A percentile compares a stretch with the other conserved stretches of the same genome.
phyloP scores from a whole-genome alignment of 257 asterid genomes.

The Linaria vulgaris region DNA sequence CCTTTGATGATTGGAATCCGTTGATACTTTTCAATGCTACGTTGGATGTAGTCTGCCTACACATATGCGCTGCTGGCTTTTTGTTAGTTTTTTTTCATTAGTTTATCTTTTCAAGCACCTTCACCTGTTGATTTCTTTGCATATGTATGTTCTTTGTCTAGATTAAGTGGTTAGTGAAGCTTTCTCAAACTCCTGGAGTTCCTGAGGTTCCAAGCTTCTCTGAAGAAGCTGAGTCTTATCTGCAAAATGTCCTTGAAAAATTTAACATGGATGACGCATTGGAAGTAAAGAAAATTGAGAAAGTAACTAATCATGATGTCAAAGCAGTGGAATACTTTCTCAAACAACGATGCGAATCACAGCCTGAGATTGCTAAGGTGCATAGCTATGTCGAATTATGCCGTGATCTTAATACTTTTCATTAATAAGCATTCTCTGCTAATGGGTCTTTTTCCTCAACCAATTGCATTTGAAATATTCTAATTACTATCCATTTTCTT shows the following conservation, averaged over 20 bases:
- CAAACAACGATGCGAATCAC: constrained; percentile 58
- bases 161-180: constrained; percentile 84
- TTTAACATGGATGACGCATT: constrained; percentile 50
- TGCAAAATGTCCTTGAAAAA: constrained; percentile 49
- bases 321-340: constrained; percentile 60
- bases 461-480: neutral
- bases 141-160: constrained; percentile 28
- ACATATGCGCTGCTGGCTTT: too few species aligned
- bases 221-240: constrained; percentile 57
- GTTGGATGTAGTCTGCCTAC: too few species aligned
- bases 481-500: constrained; percentile 12
- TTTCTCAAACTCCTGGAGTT: constrained; percentile 65
- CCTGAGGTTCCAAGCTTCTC: constrained; percentile 77
- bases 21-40: too few species aligned
- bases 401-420: constrained; percentile 6
- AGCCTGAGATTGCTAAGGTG: constrained; percentile 75
- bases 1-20: too few species aligned
- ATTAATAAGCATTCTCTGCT: neutral
- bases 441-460: neutral
- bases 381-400: neutral
- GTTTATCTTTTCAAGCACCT: neutral
- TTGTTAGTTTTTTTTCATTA: too few species aligned
- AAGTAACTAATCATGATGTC: constrained; percentile 58
- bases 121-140: neutral
- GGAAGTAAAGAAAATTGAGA: constrained; percentile 53